These are phyloP conservation scores for Deuterostichococcus epilithicus DNA, from an alignment of 139 green algal genomes.

Conservation along the genomic window DNA sequence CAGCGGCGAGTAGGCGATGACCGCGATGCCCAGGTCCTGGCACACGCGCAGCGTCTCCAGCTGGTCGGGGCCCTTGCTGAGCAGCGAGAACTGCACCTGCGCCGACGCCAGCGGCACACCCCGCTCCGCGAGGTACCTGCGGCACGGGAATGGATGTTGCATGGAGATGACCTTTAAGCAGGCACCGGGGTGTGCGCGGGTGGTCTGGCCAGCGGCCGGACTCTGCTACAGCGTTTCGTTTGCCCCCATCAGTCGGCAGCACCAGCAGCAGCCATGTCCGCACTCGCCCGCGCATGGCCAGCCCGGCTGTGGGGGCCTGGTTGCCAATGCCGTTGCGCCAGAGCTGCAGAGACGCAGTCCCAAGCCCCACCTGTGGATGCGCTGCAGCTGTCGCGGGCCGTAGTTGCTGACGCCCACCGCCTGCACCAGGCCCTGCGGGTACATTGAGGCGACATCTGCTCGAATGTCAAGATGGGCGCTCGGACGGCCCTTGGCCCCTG, in stretches of 20 bases:
- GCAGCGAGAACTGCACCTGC: conserved; percentile 89
- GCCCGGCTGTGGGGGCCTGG: conserved; percentile 27
- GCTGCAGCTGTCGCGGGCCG: conserved; percentile 63
- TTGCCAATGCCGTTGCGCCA: too few species aligned
- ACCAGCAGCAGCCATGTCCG: too few species aligned
- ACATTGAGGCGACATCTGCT: too few species aligned
- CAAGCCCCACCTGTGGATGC: conserved; percentile 35
- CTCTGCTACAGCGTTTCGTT: too few species aligned
- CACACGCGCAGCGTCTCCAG: conserved; percentile 42
- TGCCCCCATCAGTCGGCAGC: too few species aligned
- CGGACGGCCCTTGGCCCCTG: too few species aligned
- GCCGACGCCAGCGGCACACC: conserved; percentile 80
- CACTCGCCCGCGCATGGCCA: too few species aligned
- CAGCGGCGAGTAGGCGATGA: conserved; percentile 93
- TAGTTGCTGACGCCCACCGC: conserved; percentile 74
- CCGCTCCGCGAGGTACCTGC: conserved; percentile 48
- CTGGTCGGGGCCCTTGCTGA: conserved; percentile 65
- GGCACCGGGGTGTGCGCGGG: too few species aligned
- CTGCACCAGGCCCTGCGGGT: conserved; percentile 69
- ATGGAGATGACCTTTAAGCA: conserved; percentile 40
- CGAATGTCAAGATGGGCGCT: too few species aligned
- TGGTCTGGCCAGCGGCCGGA: too few species aligned
- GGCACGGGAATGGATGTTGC: conserved; percentile 32
- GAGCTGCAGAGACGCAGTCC: too few species aligned
- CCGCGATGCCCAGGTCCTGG: conserved; percentile 79